Evolutionary conservation across 164 flowering plant species (phyloP), one percentile per base, ranked within the genome.

Genomic region (Tetrastigma voinierianum): DNA sequence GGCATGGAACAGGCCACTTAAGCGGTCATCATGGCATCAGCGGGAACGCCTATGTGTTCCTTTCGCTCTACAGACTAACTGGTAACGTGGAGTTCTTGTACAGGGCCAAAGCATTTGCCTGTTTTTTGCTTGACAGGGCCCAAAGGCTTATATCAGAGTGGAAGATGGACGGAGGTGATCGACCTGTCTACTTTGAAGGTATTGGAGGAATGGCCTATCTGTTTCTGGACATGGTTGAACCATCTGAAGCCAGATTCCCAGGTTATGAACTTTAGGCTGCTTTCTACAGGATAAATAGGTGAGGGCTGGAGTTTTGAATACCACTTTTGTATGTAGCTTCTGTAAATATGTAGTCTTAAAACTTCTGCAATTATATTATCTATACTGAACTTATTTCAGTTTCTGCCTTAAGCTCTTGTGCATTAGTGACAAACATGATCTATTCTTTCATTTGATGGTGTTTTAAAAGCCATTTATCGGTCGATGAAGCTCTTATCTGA

Each of bases 1-100:
- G 55, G 90, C 90, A 0, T 92, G 98, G 96, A 76, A 78, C 24
- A 76, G 98, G 98, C 9, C 71, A 72, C 82, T 92, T 10, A 90
- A 74, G 74, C 81, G 89, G 24, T n/a, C 89, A 95, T 73, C 96
- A 92, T 65, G 98, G 98, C 7, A 76, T 89, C 51, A 90, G 96
- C 62, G 97, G 97, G 25, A 92, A 92, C 61, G 73, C 94, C 1
- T 88, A 90, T 62, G 90, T 85, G n/a, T 92, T 92, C 64, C 93
- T 90, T 13, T 57, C 91, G 2, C 91, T 92, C 1, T 86, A 88
- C 54, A 76, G 76, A 54, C 57, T 85, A 24, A 86, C 96, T 5
- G 89, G 90, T 45, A 74, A 80, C 8, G 64, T 65, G 44, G 72
- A 78, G 76, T 90, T 43, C 67, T 67, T 90, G 53, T 85, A 89